Conservation (phyloP, 176 grass and related monocot species). For the Chrysopogon serrulatus region DNA sequence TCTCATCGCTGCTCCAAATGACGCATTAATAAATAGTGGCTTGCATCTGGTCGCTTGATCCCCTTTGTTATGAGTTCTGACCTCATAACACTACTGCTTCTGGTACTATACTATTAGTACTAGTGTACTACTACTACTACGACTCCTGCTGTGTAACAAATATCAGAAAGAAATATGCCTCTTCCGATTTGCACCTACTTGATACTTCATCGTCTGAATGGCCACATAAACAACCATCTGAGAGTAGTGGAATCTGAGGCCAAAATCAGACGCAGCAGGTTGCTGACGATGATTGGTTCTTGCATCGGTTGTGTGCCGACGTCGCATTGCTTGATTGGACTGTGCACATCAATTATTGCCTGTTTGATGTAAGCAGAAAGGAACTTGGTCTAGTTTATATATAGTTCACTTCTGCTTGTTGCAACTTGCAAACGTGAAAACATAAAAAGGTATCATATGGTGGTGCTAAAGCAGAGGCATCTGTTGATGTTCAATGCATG, state of each 20-base stretch:
- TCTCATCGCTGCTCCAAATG: conserved; percentile 27
- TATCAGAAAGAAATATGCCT: conserved; percentile 23
- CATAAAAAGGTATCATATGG: neutral
- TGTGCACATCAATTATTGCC: conserved; percentile 38
- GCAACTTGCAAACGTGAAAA: conserved; percentile 23
- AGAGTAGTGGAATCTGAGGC: conserved; percentile 9
- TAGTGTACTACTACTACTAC: neutral
- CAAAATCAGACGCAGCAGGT: neutral
- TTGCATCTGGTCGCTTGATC: neutral
- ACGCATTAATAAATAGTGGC: conserved; percentile 12
- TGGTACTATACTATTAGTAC: neutral
- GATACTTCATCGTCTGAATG: conserved; percentile 27
- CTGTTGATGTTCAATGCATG: conserved; percentile 5
- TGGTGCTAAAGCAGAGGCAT: neutral
- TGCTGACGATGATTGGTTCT: conserved; percentile 6
- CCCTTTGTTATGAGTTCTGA: neutral
- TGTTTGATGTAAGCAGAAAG: conserved; percentile 32
- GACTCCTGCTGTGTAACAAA: neutral
- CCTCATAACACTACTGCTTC: neutral
- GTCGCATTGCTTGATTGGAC: conserved; percentile 28
- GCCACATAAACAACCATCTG: neutral
- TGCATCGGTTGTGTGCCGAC: conserved; percentile 11
- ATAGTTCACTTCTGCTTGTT: neutral
- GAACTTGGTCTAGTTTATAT: neutral
- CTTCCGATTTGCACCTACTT: conserved; percentile 12